Base-by-base conservation (phyloP, 2,329 filamentous ascomycete genomes). In the Neopestalotiopsis rosae region DNA sequence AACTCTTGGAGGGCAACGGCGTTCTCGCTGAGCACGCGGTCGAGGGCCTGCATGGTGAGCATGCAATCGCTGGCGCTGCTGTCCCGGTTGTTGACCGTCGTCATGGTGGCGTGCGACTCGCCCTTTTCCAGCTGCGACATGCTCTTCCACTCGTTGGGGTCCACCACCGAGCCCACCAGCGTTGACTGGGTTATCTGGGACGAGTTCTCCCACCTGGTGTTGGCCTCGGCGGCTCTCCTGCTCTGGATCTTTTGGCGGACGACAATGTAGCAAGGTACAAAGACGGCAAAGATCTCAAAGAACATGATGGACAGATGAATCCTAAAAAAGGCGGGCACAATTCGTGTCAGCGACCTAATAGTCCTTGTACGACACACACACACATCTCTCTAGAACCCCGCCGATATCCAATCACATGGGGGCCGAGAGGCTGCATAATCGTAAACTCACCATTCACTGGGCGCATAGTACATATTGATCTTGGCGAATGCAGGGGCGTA, bases 1-100 rank as follows among this genome's bases (percentile, higher is more conserved):
- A 91, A 93, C 66, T 88, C 79, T 68, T 90, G 88, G 0, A 93
- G 83, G 0, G 88, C 87, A 4, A 84, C 81, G 0, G 89, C 87
- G 75, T 91, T 90, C 64, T 84, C 82, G 67, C 85, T 81, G 0
- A 93, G 81, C 4, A 89, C 87, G 69, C 88, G 83, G 71, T 92
- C 90, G 2, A 92, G 84, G 0, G 89, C 88, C 57, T 84, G 82
- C 84, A 88, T 87, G 24, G 85, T 85, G 69, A 85, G 81, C 62
- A 87, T 80, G 42, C 81, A 82, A 61, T 84, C 81, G 65, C 79
- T 38, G 34, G 6, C 78, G 1, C 4, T 76, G 74, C 66, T 77
- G 74, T 6, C 71, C 71, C 13, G 72, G 67, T 52, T 52, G 28
- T 30, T 40, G 59, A 7, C 13, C 24, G 30, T 34, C 12, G 20